Percentiles rank a stretch among this genome's conserved stretches.
Conservation (phyloP, 805 yeast species). For the Lachancea waltii region DNA sequence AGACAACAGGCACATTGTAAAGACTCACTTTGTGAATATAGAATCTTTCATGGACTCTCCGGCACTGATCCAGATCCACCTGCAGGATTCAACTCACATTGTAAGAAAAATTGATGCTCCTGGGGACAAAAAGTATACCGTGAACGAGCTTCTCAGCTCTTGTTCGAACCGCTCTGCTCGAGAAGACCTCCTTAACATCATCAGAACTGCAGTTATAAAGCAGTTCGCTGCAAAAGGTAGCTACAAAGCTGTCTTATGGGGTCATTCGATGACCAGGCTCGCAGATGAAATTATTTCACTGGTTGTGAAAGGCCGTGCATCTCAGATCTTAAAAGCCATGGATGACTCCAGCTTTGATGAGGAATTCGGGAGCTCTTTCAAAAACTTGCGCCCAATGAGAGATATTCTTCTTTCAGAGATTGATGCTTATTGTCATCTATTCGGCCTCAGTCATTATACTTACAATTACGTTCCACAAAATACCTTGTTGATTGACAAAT, state of each 20-base stretch:
- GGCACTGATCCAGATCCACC: constrained; percentile 16
- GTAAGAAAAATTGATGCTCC: not conserved
- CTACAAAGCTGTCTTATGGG: constrained; percentile 56
- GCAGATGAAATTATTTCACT: constrained; percentile 75
- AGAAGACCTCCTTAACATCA: constrained; percentile 51
- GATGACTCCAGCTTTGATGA: constrained; percentile 38
- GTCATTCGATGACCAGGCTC: constrained; percentile 74
- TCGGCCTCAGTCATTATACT: constrained; percentile 34
- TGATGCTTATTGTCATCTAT: constrained; percentile 39
- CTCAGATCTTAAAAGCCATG: constrained; percentile 47
- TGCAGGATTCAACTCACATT: constrained; percentile 3
- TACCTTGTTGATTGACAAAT: too few species aligned
- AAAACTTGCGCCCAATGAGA: constrained; percentile 61
- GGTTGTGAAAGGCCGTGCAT: constrained; percentile 84
- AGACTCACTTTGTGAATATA: constrained; percentile 37
- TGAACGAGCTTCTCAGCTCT: constrained; percentile 13
- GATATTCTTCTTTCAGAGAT: constrained; percentile 71
- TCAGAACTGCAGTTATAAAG: constrained; percentile 43
- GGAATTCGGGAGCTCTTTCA: constrained; percentile 32
- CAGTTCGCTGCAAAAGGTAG: constrained; percentile 39
- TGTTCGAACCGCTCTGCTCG: constrained; percentile 51
- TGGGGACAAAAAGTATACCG: constrained; percentile 1
- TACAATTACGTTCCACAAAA: constrained; percentile 17
- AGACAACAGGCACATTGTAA: constrained; percentile 25
- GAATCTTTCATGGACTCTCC: constrained; percentile 34